Base-by-base conservation (phyloP, 2,329 filamentous ascomycete genomes). In the Botrytis squamosa region DNA sequence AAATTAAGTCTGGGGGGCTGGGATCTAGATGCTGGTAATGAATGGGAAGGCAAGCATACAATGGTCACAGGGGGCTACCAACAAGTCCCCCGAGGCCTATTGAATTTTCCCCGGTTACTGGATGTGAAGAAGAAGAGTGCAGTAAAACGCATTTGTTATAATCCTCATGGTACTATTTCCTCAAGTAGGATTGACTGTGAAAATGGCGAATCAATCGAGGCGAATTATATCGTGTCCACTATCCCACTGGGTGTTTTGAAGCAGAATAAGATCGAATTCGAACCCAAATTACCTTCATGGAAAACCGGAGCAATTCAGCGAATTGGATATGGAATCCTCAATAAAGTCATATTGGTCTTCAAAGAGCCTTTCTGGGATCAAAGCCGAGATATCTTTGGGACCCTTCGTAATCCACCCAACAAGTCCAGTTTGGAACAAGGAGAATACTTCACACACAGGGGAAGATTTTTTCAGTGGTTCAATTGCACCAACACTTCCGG, bases 391-490 rank as follows among this genome's bases (percentile, higher is more conserved):
- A 98, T 99, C 82, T 98, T 99, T 82, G 97, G 96, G 18, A 89
- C 97, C 59, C 85, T 99, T 60, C 91, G 95, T 73, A 90, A 93
- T 77, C 90, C 95, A 4, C 85, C 87, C 36, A 88, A 89, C 74
- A 85, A 87, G 5, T 87, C 90, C 73, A 97, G 94, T 80, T 86
- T 95, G 72, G 86, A 90, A 63, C 94, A 97, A 79, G 88, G 88
- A 69, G 93, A 97, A 77, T 98, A 98, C 80, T 86, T 90, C 8
- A 85, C 88, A 5, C 91, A 90, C 75, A 90, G 95, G 71, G 95
- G 95, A n/a, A 91, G 95, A 38, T 97, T 97, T 83, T 99, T 98
- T 80, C 89, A 99, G 78, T 98, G 97, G 89, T 98, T 97, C 89
- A 98, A 99, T 79, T 94, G 94, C 72, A 92, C 94, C 75, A 93